phyloP scores from a whole-genome alignment of 352 stramenopile genomes.

The Globisporangium cylindrosporum region DNA sequence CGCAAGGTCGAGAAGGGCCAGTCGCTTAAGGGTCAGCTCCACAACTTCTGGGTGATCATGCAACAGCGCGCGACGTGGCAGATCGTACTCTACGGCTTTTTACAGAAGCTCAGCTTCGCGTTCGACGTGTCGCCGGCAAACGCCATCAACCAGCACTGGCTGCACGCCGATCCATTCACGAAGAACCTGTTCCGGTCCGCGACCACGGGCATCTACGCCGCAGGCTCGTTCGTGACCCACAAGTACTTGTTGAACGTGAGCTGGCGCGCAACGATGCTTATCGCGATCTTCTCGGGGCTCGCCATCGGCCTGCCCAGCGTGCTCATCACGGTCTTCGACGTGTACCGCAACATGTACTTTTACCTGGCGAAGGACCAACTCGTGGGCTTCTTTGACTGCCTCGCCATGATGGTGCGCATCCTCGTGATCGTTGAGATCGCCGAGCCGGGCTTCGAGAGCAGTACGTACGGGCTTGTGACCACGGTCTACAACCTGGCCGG shows the following conservation, averaged over 20 bases:
- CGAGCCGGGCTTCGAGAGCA: slow-evolving; percentile 71
- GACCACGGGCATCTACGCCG: slow-evolving; percentile 48
- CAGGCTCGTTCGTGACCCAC: slow-evolving; percentile 53
- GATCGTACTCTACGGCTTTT: slow-evolving; percentile 64
- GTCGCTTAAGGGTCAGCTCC: slow-evolving; percentile 30
- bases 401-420: slow-evolving; percentile 74
- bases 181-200: slow-evolving; percentile 61
- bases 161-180: slow-evolving; percentile 57
- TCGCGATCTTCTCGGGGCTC: slow-evolving; percentile 43
- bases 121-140: slow-evolving; percentile 54
- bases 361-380: slow-evolving; percentile 50
- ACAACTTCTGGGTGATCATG: slow-evolving; percentile 53
- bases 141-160: slow-evolving; percentile 58
- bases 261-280: slow-evolving; percentile 54
- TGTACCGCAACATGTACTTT: slow-evolving; percentile 62
- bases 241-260: slow-evolving; percentile 53
- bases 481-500: slow-evolving; percentile 74
- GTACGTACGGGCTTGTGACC: slow-evolving; percentile 73
- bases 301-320: slow-evolving; percentile 34
- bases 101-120: slow-evolving; percentile 62
- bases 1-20: slow-evolving; percentile 21
- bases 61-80: slow-evolving; percentile 69
- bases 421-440: slow-evolving; percentile 79
- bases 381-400: slow-evolving; percentile 57
- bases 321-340: slow-evolving; percentile 54